These are phyloP conservation scores for Candolleomyces eurysporus DNA, from an alignment of 768 basidiomycete species.

Conservation along the genomic window DNA sequence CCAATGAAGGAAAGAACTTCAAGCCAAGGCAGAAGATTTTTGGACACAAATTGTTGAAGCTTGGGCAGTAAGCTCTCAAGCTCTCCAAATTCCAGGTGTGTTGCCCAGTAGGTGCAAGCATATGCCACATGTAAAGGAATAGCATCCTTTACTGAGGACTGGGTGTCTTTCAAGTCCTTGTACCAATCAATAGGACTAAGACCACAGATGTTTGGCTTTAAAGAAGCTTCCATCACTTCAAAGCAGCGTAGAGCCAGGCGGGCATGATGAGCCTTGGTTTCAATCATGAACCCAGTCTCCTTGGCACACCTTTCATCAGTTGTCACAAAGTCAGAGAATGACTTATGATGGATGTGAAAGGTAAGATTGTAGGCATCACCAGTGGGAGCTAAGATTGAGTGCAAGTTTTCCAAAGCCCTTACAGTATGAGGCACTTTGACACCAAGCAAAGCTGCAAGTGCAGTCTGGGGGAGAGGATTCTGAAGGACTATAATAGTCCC, in stretches of 20 bases:
- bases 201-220: neutral
- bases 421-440: neutral
- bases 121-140: neutral
- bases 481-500: neutral
- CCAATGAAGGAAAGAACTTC: neutral
- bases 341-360: slow-evolving; percentile 2
- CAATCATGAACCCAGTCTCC: neutral
- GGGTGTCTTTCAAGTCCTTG: neutral
- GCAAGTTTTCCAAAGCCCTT: neutral
- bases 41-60: neutral
- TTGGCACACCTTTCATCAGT: neutral
- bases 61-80: neutral
- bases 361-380: neutral
- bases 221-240: neutral
- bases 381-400: neutral
- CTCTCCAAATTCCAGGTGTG: neutral
- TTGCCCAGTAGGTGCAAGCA: slow-evolving; percentile 2
- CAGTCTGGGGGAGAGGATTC: neutral
- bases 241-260: neutral
- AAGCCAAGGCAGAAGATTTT: neutral
- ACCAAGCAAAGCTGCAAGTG: neutral
- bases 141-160: no score
- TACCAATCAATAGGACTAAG: neutral
- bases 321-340: slow-evolving; percentile 6
- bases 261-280: neutral